These are phyloP conservation scores for Pontederia crassipes DNA, from an alignment of 176 grass and related monocot genomes.

Conservation along the genomic window DNA sequence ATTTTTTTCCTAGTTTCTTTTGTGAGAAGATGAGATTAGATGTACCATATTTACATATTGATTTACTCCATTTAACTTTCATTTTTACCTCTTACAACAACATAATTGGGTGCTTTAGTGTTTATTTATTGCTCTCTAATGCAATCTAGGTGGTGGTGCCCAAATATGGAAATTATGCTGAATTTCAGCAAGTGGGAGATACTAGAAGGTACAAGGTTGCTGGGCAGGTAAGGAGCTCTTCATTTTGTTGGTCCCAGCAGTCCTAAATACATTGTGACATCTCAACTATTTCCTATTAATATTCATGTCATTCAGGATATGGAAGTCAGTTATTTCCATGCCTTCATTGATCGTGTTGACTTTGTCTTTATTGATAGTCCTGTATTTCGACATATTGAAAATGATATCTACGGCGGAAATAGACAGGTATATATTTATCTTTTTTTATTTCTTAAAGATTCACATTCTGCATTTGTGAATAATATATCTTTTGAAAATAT, in stretches of 20 bases:
- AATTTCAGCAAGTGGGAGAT: slow-evolving; percentile 61
- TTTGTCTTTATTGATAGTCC: slow-evolving; percentile 87
- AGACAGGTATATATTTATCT: slow-evolving; percentile 46
- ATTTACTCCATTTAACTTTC: too few species aligned
- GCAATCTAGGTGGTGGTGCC: slow-evolving; percentile 57
- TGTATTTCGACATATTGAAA: slow-evolving; percentile 56
- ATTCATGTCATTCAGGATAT: slow-evolving; percentile 50
- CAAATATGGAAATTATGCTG: slow-evolving; percentile 57
- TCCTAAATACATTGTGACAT: neutral
- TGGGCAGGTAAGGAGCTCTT: slow-evolving; percentile 58
- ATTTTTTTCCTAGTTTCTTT: too few species aligned
- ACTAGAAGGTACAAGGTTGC: slow-evolving; percentile 52
- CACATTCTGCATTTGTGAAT: slow-evolving; percentile 18
- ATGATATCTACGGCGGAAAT: slow-evolving; percentile 89
- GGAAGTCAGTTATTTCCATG: slow-evolving; percentile 81
- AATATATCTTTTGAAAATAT: slow-evolving; percentile 13
- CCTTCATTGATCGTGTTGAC: slow-evolving; percentile 79
- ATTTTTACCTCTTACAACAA: too few species aligned
- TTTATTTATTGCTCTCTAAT: neutral
- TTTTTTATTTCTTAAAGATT: neutral
- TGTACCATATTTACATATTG: too few species aligned
- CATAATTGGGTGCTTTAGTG: too few species aligned
- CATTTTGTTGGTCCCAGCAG: neutral
- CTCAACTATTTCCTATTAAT: neutral
- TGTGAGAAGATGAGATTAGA: too few species aligned